phyloP scores from a whole-genome alignment of 148 eudicot species.

The Amaranthus cruentus region DNA sequence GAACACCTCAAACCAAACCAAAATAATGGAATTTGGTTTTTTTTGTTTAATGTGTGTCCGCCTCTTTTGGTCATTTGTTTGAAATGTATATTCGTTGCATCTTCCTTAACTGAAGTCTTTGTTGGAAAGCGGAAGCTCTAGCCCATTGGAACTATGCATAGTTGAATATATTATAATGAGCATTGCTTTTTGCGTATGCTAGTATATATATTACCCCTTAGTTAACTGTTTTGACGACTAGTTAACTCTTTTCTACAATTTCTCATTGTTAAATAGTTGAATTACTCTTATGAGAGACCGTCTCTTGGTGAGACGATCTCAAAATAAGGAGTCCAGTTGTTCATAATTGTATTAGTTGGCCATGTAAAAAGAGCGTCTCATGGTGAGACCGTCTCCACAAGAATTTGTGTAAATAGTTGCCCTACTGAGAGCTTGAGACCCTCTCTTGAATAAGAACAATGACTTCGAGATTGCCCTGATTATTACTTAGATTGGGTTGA shows the following conservation, averaged over 20 bases:
- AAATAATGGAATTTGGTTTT: neutral
- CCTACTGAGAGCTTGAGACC: no score
- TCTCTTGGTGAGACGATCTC: no score
- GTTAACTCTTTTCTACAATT: neutral
- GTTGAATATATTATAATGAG: neutral
- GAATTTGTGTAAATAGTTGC: no score
- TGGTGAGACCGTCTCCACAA: no score
- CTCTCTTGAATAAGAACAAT: neutral
- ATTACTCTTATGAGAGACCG: neutral
- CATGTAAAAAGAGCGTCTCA: neutral
- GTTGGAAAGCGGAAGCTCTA: neutral
- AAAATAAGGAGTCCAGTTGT: no score
- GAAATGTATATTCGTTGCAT: neutral
- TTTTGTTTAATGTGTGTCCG: no score
- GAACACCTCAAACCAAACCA: no score
- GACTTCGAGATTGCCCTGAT: neutral
- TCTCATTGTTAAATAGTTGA: neutral
- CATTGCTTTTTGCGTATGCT: neutral
- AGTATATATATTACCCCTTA: neutral
- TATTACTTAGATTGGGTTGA: neutral
- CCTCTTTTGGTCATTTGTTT: neutral
- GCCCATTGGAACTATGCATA: neutral
- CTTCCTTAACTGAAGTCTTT: neutral
- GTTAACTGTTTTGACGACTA: neutral
- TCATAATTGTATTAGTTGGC: neutral